Evolutionary conservation across 306 rosid genomes (phyloP).

Genomic region (Cucumis hystrix): DNA sequence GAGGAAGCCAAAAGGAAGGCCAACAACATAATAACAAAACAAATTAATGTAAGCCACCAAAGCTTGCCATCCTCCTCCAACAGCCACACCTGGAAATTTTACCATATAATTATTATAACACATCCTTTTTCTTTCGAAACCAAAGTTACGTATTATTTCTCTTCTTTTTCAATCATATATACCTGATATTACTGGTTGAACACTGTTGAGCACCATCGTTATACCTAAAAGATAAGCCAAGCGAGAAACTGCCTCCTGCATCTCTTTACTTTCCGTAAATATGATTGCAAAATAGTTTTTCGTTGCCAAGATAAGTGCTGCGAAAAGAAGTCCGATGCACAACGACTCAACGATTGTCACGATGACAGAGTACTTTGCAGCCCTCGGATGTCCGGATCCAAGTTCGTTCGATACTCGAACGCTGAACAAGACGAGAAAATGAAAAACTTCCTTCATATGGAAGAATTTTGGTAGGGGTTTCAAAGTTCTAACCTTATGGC

Average conservation of each 20-base stretch:
- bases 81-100: conserved; percentile 67
- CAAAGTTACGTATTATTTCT: no score
- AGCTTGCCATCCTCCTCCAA: conserved; percentile 98
- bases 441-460: neutral
- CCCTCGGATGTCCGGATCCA: conserved; percentile 82
- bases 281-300: conserved; percentile 58
- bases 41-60: conserved; percentile 84
- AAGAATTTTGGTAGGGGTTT: neutral
- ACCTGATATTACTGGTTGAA: conserved; percentile 93
- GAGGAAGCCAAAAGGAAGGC: conserved; percentile 78
- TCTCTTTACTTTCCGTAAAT: conserved; percentile 54
- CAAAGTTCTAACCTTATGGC: conserved; percentile 57
- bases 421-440: conserved; percentile 16
- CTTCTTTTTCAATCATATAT: neutral
- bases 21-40: conserved; percentile 65
- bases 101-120: neutral
- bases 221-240: conserved; percentile 71
- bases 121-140: no score
- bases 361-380: conserved; percentile 64
- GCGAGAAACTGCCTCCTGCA: conserved; percentile 75
- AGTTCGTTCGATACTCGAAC: conserved; percentile 91
- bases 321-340: conserved; percentile 49
- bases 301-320: conserved; percentile 28
- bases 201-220: conserved; percentile 80
- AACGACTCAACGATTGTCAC: conserved; percentile 47